phyloP scores from a whole-genome alignment of 1,284 basidiomycete genomes.

The Termitomyces sp. region DNA sequence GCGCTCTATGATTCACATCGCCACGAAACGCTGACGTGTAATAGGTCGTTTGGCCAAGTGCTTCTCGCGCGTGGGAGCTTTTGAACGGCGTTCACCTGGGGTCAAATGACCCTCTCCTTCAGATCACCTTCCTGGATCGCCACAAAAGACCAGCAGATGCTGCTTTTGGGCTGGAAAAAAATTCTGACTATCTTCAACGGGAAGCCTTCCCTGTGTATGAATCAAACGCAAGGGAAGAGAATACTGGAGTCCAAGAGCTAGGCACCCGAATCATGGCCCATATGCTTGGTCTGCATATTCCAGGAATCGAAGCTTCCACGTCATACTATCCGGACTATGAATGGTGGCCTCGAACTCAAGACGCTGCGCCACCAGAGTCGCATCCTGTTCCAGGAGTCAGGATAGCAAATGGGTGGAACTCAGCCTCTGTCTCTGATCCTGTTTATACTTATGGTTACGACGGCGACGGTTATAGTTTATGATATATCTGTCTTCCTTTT shows the following conservation, averaged over 20 bases:
- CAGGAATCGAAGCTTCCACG: conserved; percentile 55
- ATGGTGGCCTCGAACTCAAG: conserved; percentile 59
- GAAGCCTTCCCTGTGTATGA: conserved; percentile 31
- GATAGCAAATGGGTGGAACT: conserved; percentile 15
- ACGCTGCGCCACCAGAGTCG: conserved; percentile 18
- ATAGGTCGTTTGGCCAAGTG: conserved; percentile 67
- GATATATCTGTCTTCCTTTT: conserved; percentile 6
- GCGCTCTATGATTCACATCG: conserved; percentile 15
- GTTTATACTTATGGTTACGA: conserved; percentile 23
- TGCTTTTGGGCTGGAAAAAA: conserved; percentile 56
- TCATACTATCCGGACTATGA: conserved; percentile 68
- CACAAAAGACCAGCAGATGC: conserved; percentile 61
- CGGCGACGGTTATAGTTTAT: conserved; percentile 14
- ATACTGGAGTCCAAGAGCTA: conserved; percentile 49
- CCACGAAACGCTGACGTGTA: background rate
- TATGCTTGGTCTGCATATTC: conserved; percentile 60
- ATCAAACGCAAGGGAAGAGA: conserved; percentile 22
- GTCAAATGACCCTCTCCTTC: conserved; percentile 37
- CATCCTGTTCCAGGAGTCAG: conserved; percentile 14
- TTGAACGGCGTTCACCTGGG: conserved; percentile 64
- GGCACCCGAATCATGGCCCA: conserved; percentile 64
- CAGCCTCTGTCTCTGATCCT: conserved; percentile 13
- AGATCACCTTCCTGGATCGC: conserved; percentile 34
- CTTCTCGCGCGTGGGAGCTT: conserved; percentile 63
- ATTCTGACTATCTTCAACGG: conserved; percentile 39